A percentile compares a stretch with the other conserved stretches of the same genome.
Evolutionary conservation across 345 rosid genomes (phyloP).

Genomic region (Hypericum androsaemum): DNA sequence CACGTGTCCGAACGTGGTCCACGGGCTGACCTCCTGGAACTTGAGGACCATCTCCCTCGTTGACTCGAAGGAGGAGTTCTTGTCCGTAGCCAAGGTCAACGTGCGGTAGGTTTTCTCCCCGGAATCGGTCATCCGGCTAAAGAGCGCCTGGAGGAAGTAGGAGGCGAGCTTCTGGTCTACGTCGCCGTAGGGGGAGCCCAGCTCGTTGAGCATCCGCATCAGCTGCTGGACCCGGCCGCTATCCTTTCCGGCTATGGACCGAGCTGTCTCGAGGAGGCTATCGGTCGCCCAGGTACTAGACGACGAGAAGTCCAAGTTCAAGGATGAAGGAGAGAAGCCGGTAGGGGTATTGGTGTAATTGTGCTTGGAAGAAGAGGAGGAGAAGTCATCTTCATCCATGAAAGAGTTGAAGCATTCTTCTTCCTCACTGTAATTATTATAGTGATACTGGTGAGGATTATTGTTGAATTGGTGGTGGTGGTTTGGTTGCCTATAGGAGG

Average conservation of each 20-base stretch:
- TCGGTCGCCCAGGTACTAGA: conserved; percentile 75
- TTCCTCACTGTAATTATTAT: conserved; percentile 18
- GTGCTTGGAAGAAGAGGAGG: conserved; percentile 80
- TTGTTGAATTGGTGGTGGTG: neutral
- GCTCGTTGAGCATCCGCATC: conserved; percentile 90
- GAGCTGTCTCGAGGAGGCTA: conserved; percentile 48
- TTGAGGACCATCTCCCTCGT: conserved; percentile 66
- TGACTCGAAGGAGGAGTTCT: conserved; percentile 66
- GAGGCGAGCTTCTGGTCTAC: conserved; percentile 69
- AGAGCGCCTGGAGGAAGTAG: conserved; percentile 83
- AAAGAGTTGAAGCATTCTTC: conserved; percentile 95
- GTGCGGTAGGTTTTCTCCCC: conserved; percentile 62
- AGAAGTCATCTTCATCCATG: conserved; percentile 99
- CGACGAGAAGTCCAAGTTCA: conserved; percentile 47
- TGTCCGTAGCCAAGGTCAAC: conserved; percentile 54
- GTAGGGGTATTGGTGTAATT: conserved; percentile 28
- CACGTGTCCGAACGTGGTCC: conserved; percentile 98
- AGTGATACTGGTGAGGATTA: neutral
- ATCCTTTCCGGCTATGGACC: conserved; percentile 54
- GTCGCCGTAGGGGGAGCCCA: conserved; percentile 83
- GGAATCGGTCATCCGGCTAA: conserved; percentile 72
- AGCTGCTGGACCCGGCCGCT: conserved; percentile 61
- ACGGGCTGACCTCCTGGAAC: conserved; percentile 93
- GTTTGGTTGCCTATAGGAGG: conserved; percentile 39
- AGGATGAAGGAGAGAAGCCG: conserved; percentile 37